A percentile compares a stretch with the other conserved stretches of the same genome.
phyloP scores from a whole-genome alignment of 2,329 filamentous ascomycete genomes.

The Neonectria ditissima region DNA sequence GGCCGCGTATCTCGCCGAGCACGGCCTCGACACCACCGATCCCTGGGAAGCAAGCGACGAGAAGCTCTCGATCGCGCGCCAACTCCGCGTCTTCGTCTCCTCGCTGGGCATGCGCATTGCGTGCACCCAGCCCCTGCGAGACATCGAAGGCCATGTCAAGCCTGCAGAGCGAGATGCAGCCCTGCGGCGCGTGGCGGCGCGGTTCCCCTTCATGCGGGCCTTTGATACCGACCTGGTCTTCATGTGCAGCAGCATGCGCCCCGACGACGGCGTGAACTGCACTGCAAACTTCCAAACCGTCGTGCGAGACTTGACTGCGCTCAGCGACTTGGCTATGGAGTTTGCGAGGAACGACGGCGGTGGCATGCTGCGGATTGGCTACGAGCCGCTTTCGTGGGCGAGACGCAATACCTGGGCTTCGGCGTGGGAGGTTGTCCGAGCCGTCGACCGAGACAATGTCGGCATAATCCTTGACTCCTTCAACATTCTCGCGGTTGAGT shows the following conservation, averaged over 20 bases:
- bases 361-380: slow-evolving; percentile 29
- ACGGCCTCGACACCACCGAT: slow-evolving; percentile 29
- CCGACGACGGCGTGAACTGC: slow-evolving; percentile 22
- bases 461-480: slow-evolving; percentile 30
- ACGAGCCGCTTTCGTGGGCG: slow-evolving; percentile 33
- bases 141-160: slow-evolving; percentile 28
- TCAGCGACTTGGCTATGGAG: slow-evolving; percentile 23
- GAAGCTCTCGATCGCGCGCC: slow-evolving; percentile 25
- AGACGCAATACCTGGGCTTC: slow-evolving; percentile 32
- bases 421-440: slow-evolving; percentile 32
- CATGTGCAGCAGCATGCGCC: slow-evolving; percentile 32
- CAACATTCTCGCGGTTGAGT: slow-evolving; percentile 31
- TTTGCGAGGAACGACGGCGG: slow-evolving; percentile 22
- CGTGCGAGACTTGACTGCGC: slow-evolving; percentile 20
- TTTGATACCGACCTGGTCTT: slow-evolving; percentile 32
- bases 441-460: slow-evolving; percentile 31
- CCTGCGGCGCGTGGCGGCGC: slow-evolving; percentile 20
- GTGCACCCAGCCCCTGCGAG: slow-evolving; percentile 28
- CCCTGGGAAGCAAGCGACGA: slow-evolving; percentile 29
- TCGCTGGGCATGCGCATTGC: slow-evolving; percentile 30
- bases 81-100: slow-evolving; percentile 11
- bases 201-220: slow-evolving; percentile 33
- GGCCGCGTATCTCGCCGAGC: slow-evolving; percentile 27
- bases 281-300: slow-evolving; percentile 32
- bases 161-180: slow-evolving; percentile 22